phyloP scores from a whole-genome alignment of 2,329 filamentous ascomycete genomes.

The Monosporascus sp. region DNA sequence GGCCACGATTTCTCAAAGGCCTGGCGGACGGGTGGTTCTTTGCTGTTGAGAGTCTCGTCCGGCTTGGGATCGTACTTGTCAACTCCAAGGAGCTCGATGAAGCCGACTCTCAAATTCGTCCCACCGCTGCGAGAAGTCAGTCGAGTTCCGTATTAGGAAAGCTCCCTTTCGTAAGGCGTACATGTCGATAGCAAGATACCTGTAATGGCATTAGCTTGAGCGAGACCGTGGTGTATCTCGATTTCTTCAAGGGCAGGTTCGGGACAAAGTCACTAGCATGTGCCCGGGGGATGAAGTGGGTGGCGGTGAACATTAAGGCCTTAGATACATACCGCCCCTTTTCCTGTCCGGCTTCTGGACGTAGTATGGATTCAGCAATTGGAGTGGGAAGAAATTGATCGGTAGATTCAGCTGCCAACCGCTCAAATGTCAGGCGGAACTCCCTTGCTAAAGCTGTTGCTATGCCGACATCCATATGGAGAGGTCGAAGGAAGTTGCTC shows the following conservation, averaged over 20 bases:
- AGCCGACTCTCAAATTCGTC: slow-evolving; percentile 63
- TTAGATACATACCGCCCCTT: slow-evolving; percentile 42
- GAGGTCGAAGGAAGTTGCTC: slow-evolving; percentile 44
- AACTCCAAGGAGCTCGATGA: slow-evolving; percentile 52
- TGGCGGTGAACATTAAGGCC: neutral
- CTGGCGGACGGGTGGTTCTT: slow-evolving; percentile 36
- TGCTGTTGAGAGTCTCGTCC: neutral
- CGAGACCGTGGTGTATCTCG: slow-evolving; percentile 5
- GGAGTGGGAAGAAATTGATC: slow-evolving; percentile 57
- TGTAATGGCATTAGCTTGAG: slow-evolving; percentile 24
- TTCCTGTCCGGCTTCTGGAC: slow-evolving; percentile 36
- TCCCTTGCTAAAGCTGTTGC: slow-evolving; percentile 41
- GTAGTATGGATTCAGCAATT: slow-evolving; percentile 53
- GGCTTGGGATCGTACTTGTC: slow-evolving; percentile 9
- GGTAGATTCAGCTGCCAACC: slow-evolving; percentile 45
- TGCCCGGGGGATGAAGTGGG: neutral
- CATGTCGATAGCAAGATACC: slow-evolving; percentile 61
- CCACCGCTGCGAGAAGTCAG: slow-evolving; percentile 45
- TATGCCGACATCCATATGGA: slow-evolving; percentile 41
- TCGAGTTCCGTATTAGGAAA: slow-evolving; percentile 14
- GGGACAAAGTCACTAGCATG: neutral
- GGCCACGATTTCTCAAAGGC: slow-evolving; percentile 68
- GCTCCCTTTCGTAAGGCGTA: slow-evolving; percentile 32
- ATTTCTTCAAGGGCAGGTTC: neutral
- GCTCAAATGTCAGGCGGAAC: slow-evolving; percentile 41